Percentiles rank a stretch among this genome's conserved stretches.
Conservation (phyloP, 345 rosid genomes). For the Durio zibethinus region DNA sequence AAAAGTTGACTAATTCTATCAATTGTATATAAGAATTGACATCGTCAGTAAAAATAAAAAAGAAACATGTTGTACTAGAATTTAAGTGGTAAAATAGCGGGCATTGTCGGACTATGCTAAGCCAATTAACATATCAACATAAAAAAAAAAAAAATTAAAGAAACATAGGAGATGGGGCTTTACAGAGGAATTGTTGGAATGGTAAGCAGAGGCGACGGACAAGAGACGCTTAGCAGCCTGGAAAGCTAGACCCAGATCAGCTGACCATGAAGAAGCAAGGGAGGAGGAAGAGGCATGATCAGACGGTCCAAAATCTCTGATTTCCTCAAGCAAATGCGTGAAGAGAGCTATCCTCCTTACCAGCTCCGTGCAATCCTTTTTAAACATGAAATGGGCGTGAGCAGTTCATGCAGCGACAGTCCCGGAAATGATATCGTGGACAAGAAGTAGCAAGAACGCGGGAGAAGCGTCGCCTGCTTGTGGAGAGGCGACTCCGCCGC, state of each 20-base stretch:
- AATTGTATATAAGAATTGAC: background rate
- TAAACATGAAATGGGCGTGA: slow-evolving; percentile 29
- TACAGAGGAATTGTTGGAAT: slow-evolving; percentile 48
- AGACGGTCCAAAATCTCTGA: slow-evolving; percentile 37
- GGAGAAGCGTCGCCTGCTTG: slow-evolving; percentile 20
- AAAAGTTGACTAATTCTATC: background rate
- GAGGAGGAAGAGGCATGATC: slow-evolving; percentile 24
- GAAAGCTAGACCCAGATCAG: slow-evolving; percentile 44
- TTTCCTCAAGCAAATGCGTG: slow-evolving; percentile 76
- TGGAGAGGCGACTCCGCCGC: slow-evolving; percentile 19
- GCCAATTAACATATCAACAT: background rate
- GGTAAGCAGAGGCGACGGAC: slow-evolving; percentile 35
- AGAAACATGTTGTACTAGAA: background rate
- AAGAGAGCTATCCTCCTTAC: slow-evolving; percentile 61
- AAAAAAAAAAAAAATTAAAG: background rate
- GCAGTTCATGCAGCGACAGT: slow-evolving; percentile 10
- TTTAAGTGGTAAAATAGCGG: background rate
- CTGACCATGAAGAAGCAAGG: slow-evolving; percentile 13
- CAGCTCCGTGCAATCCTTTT: slow-evolving; percentile 75
- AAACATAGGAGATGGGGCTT: slow-evolving; percentile 20
- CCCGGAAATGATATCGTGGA: slow-evolving; percentile 20
- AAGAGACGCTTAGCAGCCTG: slow-evolving; percentile 61
- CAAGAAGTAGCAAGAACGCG: slow-evolving; percentile 16
- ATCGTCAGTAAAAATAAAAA: background rate
- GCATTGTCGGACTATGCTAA: background rate